Evolutionary conservation across 2,329 filamentous ascomycete species (phyloP).

Genomic region (Fusarium gaditjirri): DNA sequence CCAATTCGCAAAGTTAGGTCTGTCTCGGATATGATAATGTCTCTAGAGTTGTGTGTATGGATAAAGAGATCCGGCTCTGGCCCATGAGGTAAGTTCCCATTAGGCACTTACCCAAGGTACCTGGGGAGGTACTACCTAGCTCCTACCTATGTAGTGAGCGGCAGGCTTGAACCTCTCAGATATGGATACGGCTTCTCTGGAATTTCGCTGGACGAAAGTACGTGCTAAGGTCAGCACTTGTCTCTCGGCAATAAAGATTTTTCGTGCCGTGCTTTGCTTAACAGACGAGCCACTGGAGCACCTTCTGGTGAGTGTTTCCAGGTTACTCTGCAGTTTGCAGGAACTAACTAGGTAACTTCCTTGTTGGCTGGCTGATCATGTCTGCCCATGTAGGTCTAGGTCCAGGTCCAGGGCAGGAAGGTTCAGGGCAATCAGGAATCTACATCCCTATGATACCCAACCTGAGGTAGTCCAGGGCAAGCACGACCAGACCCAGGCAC

Average conservation of each 20-base stretch:
- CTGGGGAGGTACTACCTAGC: not conserved
- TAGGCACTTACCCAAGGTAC: not conserved
- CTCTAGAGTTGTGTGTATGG: slow-evolving; percentile 6
- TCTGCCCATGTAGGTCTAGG: not conserved
- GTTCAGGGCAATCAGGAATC: slow-evolving; percentile 14
- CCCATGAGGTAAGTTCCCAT: not conserved
- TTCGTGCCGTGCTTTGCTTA: slow-evolving; percentile 6
- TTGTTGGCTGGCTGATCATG: not conserved
- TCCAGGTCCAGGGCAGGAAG: slow-evolving; percentile 1
- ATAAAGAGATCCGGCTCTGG: slow-evolving; percentile 19
- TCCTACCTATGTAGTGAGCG: not conserved
- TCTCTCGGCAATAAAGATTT: slow-evolving; percentile 11
- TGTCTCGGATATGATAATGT: slow-evolving; percentile 8
- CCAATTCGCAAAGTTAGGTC: not conserved
- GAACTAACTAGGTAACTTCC: slow-evolving; percentile 7
- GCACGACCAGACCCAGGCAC: not conserved
- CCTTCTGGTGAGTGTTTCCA: not conserved
- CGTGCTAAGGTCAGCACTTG: not conserved
- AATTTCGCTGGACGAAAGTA: slow-evolving; percentile 6
- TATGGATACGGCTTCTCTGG: not conserved
- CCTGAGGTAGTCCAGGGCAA: not conserved
- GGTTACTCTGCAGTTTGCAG: slow-evolving; percentile 7
- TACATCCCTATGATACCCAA: not conserved
- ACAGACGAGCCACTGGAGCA: not conserved
- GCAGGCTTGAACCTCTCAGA: not conserved